A percentile compares a stretch with the other conserved stretches of the same genome.
Conservation (phyloP, 2,329 filamentous ascomycete genomes). For the Lasiodiplodia hormozganensis region DNA sequence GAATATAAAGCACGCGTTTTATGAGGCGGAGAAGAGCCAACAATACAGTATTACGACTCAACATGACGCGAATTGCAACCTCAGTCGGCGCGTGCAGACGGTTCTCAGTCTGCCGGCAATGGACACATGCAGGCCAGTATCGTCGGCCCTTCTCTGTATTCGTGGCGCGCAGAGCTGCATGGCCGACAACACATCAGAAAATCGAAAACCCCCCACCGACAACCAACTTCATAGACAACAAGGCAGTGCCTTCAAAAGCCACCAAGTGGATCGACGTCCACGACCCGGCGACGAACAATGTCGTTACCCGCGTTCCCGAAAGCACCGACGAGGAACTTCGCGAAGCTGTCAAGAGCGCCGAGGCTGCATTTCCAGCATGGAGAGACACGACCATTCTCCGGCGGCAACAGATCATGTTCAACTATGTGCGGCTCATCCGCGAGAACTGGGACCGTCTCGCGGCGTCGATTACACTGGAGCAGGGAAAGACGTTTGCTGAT, state of each 20-base stretch:
- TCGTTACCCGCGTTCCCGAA: slow-evolving; percentile 85
- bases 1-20: too few relatives aligned
- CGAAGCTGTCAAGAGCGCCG: slow-evolving; percentile 75
- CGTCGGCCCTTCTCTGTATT: background rate
- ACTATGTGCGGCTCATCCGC: slow-evolving; percentile 78
- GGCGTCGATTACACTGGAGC: slow-evolving; percentile 86
- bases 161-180: background rate
- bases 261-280: slow-evolving; percentile 79
- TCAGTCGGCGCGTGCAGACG: too few relatives aligned
- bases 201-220: background rate
- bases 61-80: too few relatives aligned
- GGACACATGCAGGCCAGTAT: too few relatives aligned
- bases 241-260: slow-evolving; percentile 72
- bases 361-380: slow-evolving; percentile 79
- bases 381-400: slow-evolving; percentile 73
- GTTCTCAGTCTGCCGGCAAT: too few relatives aligned
- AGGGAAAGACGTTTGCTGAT: slow-evolving; percentile 87
- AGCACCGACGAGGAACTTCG: slow-evolving; percentile 79
- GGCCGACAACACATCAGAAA: background rate
- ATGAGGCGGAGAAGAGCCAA: too few relatives aligned
- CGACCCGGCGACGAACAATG: slow-evolving; percentile 85
- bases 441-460: slow-evolving; percentile 87
- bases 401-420: slow-evolving; percentile 87
- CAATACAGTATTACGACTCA: too few relatives aligned
- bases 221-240: slow-evolving; percentile 78